phyloP scores from a whole-genome alignment of 140 eudicot genomes.

The Artemisia princeps region DNA sequence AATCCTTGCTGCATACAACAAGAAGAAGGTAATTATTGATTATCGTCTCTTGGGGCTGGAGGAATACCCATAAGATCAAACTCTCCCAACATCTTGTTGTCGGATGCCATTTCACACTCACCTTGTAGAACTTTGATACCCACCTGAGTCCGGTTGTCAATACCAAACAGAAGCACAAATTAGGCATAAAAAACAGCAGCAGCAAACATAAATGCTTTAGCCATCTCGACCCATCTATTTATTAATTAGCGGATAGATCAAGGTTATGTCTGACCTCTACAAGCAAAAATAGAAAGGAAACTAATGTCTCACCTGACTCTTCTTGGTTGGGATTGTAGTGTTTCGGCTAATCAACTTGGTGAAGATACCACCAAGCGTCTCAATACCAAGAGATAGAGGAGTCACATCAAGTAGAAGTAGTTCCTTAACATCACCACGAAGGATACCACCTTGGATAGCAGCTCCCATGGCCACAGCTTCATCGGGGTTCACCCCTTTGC shows the following conservation, averaged over 20 bases:
- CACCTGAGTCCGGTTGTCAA: constrained; percentile 62
- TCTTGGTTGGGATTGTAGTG: constrained; percentile 62
- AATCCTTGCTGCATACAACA: too few relatives aligned
- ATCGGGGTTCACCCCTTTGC: constrained; percentile 60
- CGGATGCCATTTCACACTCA: constrained; percentile 59
- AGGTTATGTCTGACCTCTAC: too few relatives aligned
- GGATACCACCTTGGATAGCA: constrained; percentile 60
- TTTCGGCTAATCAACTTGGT: constrained; percentile 47
- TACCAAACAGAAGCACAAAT: constrained; percentile 11
- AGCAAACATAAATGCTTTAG: background rate
- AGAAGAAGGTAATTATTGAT: too few relatives aligned
- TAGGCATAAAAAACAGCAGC: background rate
- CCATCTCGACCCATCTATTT: too few relatives aligned
- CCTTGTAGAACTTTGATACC: constrained; percentile 63
- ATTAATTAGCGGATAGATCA: too few relatives aligned
- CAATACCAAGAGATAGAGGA: constrained; percentile 57
- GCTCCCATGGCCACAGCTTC: constrained; percentile 69
- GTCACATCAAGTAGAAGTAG: constrained; percentile 52
- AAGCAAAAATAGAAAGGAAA: background rate
- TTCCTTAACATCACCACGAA: constrained; percentile 59
- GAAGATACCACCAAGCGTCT: constrained; percentile 56
- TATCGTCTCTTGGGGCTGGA: constrained; percentile 65
- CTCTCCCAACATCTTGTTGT: constrained; percentile 48
- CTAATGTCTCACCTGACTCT: constrained; percentile 40
- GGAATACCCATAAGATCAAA: constrained; percentile 60